A percentile compares a stretch with the other conserved stretches of the same genome.
Conservation (phyloP, 768 basidiomycete genomes). For the Hypholoma fasciculare region DNA sequence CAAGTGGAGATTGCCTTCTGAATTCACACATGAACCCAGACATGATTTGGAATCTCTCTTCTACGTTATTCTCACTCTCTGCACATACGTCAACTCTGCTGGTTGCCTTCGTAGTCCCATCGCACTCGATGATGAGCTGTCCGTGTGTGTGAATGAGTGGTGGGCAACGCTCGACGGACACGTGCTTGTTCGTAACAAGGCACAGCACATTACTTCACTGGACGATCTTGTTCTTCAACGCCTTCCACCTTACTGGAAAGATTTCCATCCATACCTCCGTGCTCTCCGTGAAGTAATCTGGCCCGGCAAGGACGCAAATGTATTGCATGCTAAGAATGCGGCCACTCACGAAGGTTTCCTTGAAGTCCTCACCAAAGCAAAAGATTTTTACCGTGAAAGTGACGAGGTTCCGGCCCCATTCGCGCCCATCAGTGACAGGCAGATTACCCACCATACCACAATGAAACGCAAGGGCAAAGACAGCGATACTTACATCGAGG, state of each 20-base stretch:
- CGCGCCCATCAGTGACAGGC: not conserved
- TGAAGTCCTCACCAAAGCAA: not conserved
- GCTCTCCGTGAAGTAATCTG: not conserved
- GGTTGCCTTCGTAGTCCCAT: not conserved
- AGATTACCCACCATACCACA: not conserved
- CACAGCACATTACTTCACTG: not conserved
- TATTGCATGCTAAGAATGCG: not conserved
- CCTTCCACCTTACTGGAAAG: conserved; percentile 1
- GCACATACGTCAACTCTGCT: not conserved
- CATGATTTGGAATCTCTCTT: not conserved
- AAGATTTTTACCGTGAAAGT: not conserved
- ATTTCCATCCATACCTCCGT: not conserved
- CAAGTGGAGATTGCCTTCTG: too few species aligned
- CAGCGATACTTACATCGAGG: not conserved
- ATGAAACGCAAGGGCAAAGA: not conserved
- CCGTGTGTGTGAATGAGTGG: conserved; percentile 1
- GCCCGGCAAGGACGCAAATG: not conserved
- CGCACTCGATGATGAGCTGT: not conserved
- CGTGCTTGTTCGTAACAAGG: not conserved
- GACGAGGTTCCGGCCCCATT: not conserved
- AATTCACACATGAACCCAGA: not conserved
- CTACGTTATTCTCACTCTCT: not conserved
- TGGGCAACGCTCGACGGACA: not conserved
- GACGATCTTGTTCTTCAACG: not conserved
- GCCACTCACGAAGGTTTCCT: conserved; percentile 2